A percentile compares a stretch with the other conserved stretches of the same genome.
phyloP scores from a whole-genome alignment of 257 asterid species.

The Ilex asprella region DNA sequence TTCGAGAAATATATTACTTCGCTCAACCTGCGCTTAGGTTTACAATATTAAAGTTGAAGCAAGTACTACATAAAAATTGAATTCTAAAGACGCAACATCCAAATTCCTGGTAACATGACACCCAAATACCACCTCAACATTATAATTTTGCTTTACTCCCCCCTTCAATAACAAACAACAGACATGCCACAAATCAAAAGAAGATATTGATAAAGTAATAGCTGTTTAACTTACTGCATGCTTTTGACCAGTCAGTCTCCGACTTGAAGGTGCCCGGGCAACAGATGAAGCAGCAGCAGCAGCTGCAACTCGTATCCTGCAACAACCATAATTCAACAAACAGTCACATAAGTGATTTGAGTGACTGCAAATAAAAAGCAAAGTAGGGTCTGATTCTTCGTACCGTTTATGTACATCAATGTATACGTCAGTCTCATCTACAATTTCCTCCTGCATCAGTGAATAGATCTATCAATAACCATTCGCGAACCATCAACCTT shows the following conservation, averaged over 20 bases:
- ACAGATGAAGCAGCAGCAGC: conserved; percentile 94
- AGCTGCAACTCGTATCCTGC: conserved; percentile 93
- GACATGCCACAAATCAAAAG: not conserved
- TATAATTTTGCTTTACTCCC: conserved; percentile 11
- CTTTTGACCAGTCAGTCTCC: conserved; percentile 38
- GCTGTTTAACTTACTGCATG: conserved; percentile 27
- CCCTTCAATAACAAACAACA: not conserved
- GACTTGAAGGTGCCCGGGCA: conserved; percentile 69
- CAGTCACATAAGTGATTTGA: not conserved
- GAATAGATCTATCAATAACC: not conserved
- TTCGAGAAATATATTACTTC: too few relatives aligned
- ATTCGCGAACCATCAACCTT: not conserved
- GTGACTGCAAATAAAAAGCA: not conserved
- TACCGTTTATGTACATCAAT: conserved; percentile 95
- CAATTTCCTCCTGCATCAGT: conserved; percentile 83
- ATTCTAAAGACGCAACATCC: too few relatives aligned
- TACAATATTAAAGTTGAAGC: too few relatives aligned
- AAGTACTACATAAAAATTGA: too few relatives aligned
- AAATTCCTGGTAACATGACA: too few relatives aligned
- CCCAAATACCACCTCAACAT: not conserved
- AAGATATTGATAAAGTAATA: not conserved
- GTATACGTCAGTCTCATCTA: conserved; percentile 92
- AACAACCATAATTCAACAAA: conserved; percentile 12
- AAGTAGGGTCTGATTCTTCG: not conserved
- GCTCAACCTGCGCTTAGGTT: too few relatives aligned